These are phyloP conservation scores for Tilletiopsis washingtonensis DNA, from an alignment of 1,284 basidiomycete species.

Conservation along the genomic window DNA sequence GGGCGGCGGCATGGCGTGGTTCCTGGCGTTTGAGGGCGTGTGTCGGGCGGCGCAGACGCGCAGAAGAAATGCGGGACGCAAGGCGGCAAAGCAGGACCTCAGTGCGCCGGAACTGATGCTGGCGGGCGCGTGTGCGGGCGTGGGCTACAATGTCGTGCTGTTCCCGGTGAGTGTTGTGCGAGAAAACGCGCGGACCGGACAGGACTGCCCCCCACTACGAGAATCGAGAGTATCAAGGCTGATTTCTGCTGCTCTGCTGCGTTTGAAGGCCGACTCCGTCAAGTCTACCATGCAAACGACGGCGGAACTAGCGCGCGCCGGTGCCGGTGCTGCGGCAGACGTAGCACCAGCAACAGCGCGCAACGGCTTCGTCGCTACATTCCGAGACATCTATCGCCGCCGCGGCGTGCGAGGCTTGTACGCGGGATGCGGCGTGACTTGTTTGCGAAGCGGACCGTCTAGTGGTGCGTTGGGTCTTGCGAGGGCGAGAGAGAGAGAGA, in stretches of 20 bases:
- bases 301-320: conserved; percentile 76
- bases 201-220: too few relatives aligned
- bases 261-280: conserved; percentile 90
- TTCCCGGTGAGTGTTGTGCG: conserved; percentile 30
- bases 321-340: conserved; percentile 24
- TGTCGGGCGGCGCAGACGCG: conserved; percentile 24
- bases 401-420: conserved; percentile 80
- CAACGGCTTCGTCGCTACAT: conserved; percentile 64
- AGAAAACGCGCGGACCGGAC: too few relatives aligned
- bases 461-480: too few relatives aligned
- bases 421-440: conserved; percentile 85
- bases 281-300: conserved; percentile 94
- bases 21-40: conserved; percentile 65
- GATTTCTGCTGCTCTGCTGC: too few relatives aligned
- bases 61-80: too few relatives aligned
- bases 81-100: conserved; percentile 53
- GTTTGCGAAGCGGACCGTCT: conserved; percentile 68
- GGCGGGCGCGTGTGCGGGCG: conserved; percentile 77
- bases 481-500: too few relatives aligned
- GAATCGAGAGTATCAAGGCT: too few relatives aligned
- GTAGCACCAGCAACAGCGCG: conserved; percentile 47
- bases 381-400: conserved; percentile 63
- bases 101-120: conserved; percentile 71
- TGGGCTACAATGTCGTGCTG: conserved; percentile 61
- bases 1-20: conserved; percentile 80